Base-by-base conservation (phyloP, 306 rosid species). In the Acacia crassicarpa region DNA sequence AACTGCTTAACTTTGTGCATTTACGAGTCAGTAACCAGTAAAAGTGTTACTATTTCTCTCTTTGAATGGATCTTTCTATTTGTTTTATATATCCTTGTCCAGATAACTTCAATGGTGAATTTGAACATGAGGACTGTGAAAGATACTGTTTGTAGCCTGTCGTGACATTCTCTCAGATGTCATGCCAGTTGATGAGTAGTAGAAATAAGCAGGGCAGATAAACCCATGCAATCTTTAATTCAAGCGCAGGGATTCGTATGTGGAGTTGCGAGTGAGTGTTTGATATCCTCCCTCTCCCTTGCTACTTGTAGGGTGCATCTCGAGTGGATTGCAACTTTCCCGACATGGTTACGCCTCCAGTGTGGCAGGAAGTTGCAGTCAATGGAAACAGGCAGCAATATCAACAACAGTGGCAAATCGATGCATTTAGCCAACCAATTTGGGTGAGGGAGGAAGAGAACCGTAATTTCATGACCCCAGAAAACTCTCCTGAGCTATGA, bases 371-470 rank as follows among this genome's bases (percentile, higher is more conserved):
- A 72, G 77, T 80, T 81, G 82, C 93, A 11, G 75, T 78, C 63
- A 91, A 78, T 49, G 93, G 85, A 75, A 89, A 79, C 86, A 88
- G 91, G 85, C 93, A 87, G 81, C 98, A 88, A 73, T 91, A 81
- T 89, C 99, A 92, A 83, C 95, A 89, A 78, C 93, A 84, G 59
- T 91, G 92, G 98, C 90, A 89, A 66, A 66, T 87, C 14, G 92
- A 91, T 61, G 83, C 84, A 20, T 81, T 90, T 76, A 90, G 84
- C 80, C 98, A 87, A 77, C 90, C 88, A 78, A 72, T 81, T 76
- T 91, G 90, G 98, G 93, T 86, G 16, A 86, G 94, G 83, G 97
- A 89, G 77, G 98, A 90, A 83, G 89, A 83, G 20, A 93, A 82
- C 86, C 90, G 82, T 58, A 88, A 84, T 80, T 89, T 91, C 81